Conservation (phyloP, 108 stramenopile species). For the Conticribra guillardii region DNA sequence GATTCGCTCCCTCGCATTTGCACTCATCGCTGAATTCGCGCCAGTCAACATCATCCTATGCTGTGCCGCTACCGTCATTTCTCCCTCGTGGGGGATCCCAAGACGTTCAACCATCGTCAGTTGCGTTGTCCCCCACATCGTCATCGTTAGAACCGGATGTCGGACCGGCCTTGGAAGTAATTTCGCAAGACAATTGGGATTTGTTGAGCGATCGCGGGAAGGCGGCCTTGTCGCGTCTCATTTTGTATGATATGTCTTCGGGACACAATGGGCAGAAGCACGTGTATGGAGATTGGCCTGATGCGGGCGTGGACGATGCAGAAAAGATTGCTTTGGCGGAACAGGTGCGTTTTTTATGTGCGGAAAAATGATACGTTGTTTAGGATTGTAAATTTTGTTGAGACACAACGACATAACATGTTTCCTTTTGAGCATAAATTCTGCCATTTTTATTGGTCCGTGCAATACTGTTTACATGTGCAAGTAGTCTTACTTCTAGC, state of each 20-base stretch:
- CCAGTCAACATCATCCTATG: background rate
- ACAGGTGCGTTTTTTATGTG: constrained; percentile 62
- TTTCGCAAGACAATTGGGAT: constrained; percentile 62
- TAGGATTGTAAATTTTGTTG: background rate
- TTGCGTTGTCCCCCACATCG: background rate
- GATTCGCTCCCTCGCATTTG: constrained; percentile 7
- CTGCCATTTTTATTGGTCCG: too few species aligned
- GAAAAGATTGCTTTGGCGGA: constrained; percentile 74
- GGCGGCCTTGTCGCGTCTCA: constrained; percentile 60
- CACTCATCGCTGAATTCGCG: background rate
- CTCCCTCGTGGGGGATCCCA: constrained; percentile 18
- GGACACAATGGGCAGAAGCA: constrained; percentile 63
- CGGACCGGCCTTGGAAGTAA: constrained; percentile 30
- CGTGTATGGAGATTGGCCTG: constrained; percentile 91
- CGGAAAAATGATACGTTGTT: constrained; percentile 11
- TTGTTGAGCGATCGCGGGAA: constrained; percentile 71
- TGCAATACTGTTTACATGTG: too few species aligned
- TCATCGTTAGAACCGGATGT: constrained; percentile 39
- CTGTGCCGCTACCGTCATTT: background rate
- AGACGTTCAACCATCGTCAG: background rate
- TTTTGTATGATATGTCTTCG: constrained; percentile 51
- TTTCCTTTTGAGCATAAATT: too few species aligned
- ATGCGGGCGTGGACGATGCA: constrained; percentile 74
- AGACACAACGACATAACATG: background rate
- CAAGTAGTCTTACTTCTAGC: too few species aligned